phyloP scores from a whole-genome alignment of 352 stramenopile genomes.

The Globisporangium lucens region DNA sequence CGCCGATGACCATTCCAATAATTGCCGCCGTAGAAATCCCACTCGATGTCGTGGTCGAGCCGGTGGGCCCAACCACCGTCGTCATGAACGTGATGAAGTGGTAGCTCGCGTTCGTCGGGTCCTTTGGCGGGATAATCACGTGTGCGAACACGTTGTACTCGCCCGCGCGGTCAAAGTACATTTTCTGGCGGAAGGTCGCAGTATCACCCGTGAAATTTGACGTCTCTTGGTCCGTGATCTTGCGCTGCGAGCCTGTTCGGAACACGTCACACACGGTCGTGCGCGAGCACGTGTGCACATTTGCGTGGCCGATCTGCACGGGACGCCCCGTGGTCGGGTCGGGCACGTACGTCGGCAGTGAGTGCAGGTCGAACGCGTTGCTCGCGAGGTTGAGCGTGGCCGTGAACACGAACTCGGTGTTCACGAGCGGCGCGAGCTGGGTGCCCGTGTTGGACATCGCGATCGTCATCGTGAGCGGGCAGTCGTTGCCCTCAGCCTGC shows the following conservation, averaged over 20 bases:
- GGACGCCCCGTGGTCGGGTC: conserved; percentile 51
- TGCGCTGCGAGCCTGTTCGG: conserved; percentile 53
- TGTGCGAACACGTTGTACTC: conserved; percentile 80
- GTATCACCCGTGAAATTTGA: conserved; percentile 74
- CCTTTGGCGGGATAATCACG: conserved; percentile 57
- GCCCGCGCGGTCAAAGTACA: conserved; percentile 40
- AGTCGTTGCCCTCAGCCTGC: conserved; percentile 39
- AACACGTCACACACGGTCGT: conserved; percentile 77
- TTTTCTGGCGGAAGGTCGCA: conserved; percentile 56
- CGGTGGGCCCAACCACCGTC: conserved; percentile 26
- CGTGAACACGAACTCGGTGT: conserved; percentile 70
- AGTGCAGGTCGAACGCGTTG: conserved; percentile 64
- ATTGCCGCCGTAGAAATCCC: conserved; percentile 40
- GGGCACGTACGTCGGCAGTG: conserved; percentile 49
- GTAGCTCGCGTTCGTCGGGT: conserved; percentile 59
- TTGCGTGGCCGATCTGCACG: conserved; percentile 71
- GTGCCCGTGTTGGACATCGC: conserved; percentile 34
- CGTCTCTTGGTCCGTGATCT: conserved; percentile 68
- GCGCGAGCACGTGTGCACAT: conserved; percentile 69
- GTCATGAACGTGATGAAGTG: conserved; percentile 81
- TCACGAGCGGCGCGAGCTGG: conserved; percentile 24
- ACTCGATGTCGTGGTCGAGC: conserved; percentile 11
- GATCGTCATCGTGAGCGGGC: conserved; percentile 58
- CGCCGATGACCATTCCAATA: conserved; percentile 46
- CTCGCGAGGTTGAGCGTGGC: conserved; percentile 69